These are phyloP conservation scores for Fusarium marasasianum DNA, from an alignment of 2,329 filamentous ascomycete genomes.

Conservation along the genomic window DNA sequence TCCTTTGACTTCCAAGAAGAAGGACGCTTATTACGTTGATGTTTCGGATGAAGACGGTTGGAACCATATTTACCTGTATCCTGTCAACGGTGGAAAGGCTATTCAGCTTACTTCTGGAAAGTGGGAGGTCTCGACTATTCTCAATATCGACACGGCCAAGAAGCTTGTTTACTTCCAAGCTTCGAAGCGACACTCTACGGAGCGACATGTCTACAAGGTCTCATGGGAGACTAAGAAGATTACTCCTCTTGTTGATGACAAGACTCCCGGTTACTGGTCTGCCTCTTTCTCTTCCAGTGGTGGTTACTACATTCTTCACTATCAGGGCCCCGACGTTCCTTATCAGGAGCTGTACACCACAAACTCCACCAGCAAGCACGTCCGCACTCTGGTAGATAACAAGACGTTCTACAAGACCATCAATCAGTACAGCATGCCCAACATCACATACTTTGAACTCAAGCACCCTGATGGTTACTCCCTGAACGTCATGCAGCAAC, in stretches of 20 bases:
- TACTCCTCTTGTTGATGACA: conserved; percentile 70
- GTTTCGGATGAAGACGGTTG: conserved; percentile 73
- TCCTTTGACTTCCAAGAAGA: conserved; percentile 48
- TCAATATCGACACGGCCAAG: conserved; percentile 66
- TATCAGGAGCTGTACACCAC: conserved; percentile 73
- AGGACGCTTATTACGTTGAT: conserved; percentile 68
- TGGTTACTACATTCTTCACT: conserved; percentile 72
- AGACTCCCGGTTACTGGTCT: conserved; percentile 65
- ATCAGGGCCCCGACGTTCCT: conserved; percentile 72
- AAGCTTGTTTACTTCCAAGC: conserved; percentile 72
- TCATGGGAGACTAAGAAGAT: conserved; percentile 64
- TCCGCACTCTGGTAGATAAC: conserved; percentile 70
- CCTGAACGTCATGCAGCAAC: conserved; percentile 71
- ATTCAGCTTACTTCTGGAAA: conserved; percentile 70
- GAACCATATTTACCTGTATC: conserved; percentile 74
- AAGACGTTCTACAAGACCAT: conserved; percentile 64
- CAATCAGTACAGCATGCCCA: conserved; percentile 68
- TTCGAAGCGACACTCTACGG: conserved; percentile 71
- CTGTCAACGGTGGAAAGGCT: conserved; percentile 63
- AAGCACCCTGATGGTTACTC: conserved; percentile 68
- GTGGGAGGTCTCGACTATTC: conserved; percentile 70
- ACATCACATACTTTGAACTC: conserved; percentile 71
- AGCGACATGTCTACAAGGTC: conserved; percentile 74
- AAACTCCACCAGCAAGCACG: conserved; percentile 60
- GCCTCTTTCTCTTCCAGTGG: conserved; percentile 72